Evolutionary conservation across 2,329 filamentous ascomycete species (phyloP), one percentile per base, ranked within the genome.

Genomic region (Colletotrichum tofieldiae): DNA sequence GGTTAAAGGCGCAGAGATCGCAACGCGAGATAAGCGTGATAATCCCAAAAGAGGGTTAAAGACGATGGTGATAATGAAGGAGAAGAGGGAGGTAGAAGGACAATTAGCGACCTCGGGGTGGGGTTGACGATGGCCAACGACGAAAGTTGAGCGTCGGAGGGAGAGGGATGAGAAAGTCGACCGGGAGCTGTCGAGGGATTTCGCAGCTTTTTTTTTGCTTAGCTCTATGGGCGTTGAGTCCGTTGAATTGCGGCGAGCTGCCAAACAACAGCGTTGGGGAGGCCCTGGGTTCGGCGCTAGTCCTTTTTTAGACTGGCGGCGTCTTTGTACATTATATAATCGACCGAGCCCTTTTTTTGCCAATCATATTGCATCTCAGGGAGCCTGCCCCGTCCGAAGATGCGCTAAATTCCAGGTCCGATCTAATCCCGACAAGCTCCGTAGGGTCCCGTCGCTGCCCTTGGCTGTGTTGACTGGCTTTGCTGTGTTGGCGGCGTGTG

Each of bases 211-310:
- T 37, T 67, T 73, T 73, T 67, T 62, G 61, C 72, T 66, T 69
- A 74, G 73, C 73, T 74, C 63, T 74, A 60, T 70, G 61, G 71
- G 52, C 58, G 73, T 74, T 73, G 72, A 74, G 73, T 75, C 72
- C 73, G 73, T 75, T 75, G 73, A 75, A 74, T 74, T 75, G 72
- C 72, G 68, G 73, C 70, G 63, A 73, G 72, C 71, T 73, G 61
- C 64, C 72, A 67, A 61, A 71, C 61, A 61, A 52, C 67, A 66
- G 71, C 71, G 71, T 75, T 75, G 73, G 73, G 73, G 73, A 72
- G 67, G 67, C 65, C 51, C 63, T 43, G 71, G 61, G 35, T 16
- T 26, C 14, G 12, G 43, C 14, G 23, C 73, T 72, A 74, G 47
- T 14, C 71, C 41, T 4, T 3, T 51, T 39, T 5, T 0, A 47